Base-by-base conservation (phyloP, 192 early-diverging fungal genomes). In the Dimargaris cristalligena region DNA sequence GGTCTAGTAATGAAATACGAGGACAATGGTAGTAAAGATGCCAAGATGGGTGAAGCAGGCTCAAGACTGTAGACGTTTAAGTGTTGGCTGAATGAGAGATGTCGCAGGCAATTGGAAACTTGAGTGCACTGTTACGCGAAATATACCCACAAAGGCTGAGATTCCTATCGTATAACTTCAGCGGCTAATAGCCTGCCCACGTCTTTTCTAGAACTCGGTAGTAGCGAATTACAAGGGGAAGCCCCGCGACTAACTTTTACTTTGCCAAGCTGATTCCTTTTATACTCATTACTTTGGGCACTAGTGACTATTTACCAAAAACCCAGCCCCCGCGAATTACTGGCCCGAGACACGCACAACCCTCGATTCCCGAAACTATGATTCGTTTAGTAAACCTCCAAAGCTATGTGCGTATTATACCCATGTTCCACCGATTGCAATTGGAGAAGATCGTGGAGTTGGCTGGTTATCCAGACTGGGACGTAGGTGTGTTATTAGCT, bases 401-500 rank as follows among this genome's bases (percentile, higher is more conserved):
- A 23, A 20, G 32, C 9, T 16, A 33, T 14, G 31, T 33, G 18
- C 18, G 20, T 3, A 1, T 56, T 23, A 34, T 32, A 13, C 16
- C 32, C 18, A 29, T 14, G 31, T 28, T 34, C 31, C 28, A 29
- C 9, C 54, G 54, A 14, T 11, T 18, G 8, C 10, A 14, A n/a
- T 23, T 84, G 18, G 60, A 67, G 28, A 38, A 58, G 59, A 48
- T 84, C 11, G 35, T 84, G 30, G 60, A 65, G 0, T 75, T 71
- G 38, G 70, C 76, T 34, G 74, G 73, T 0, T 80, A 80, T 59
- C 45, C 60, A 18, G 68, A 68, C 26, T 81, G 80, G 79, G 82
- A 84, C 56, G 58, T 84, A 30, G 82, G 82, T 0, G 75, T 84
- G 35, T 68, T 71, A 29, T 69, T 84, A 29, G 65, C 75, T 0